Evolutionary conservation across 2,329 filamentous ascomycete species (phyloP), one percentile per base, ranked within the genome.

Genomic region (Colletotrichum scovillei): DNA sequence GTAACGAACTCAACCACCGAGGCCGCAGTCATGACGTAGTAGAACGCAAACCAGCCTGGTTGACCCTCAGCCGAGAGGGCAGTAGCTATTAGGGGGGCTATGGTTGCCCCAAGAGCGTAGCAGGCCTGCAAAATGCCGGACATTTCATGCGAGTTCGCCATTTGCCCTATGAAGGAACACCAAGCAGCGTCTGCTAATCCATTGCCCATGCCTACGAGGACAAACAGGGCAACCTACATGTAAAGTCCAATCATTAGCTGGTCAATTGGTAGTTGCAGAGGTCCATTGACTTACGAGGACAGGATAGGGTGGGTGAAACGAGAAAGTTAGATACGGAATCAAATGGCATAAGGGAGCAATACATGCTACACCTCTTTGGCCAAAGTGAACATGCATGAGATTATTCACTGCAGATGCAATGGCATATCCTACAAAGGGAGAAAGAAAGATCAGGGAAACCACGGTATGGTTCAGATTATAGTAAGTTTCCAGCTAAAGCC

Each of bases 71-170:
- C 55, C 19, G 26, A 28, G 14, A 57, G 24, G 5, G 88, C 88
- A 0, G 94, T 95, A 1, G 93, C 92, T 71, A 95, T 87, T 4
- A 95, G 80, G 0, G 93, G 93, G 5, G 88, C 86, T 14, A 95
- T 83, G 0, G 92, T 92, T 1, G 91, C 93, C 0, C 94, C 93
- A 0, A 94, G 78, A 1, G 92, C 93, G 78, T 94, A 95, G 53
- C 89, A 89, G 0, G 89, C 92, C 79, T 95, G 93, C 28, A 95
- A 81, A 72, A 94, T 86, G 1, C 93, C 93, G 1, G 94, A 86
- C 2, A 95, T 84, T 78, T 95, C 91, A 78, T 95, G 95, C 6
- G 92, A 83, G 70, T 90, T 89, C 14, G 89, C 87, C 91, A 96
- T 93, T 76, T 91, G 92, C 9, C 93, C 94, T 24, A 89, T 80